Evolutionary conservation across 139 green algal genomes (phyloP).

Genomic region (Ettlia oleoabundans): DNA sequence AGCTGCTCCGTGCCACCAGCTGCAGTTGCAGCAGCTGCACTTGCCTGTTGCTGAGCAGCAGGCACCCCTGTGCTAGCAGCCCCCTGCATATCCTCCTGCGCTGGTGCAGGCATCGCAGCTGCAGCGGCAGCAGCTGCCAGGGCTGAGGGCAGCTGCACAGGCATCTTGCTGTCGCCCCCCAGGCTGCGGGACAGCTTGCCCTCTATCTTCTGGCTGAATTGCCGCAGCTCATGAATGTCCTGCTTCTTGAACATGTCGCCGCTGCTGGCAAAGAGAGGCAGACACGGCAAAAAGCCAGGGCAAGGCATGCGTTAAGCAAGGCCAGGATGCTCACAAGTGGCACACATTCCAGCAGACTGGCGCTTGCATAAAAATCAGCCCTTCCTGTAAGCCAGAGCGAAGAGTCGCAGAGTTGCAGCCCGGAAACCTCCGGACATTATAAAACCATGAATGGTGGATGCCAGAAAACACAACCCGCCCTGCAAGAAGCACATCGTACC

Average conservation of each 20-base stretch:
- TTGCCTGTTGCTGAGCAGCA: conserved; percentile 8
- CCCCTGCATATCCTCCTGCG: not conserved
- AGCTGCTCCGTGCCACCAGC: not conserved
- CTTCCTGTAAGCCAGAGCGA: no score
- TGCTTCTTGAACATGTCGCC: conserved; percentile 23
- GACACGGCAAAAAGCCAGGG: not conserved
- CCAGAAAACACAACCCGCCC: not conserved
- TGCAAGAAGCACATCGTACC: not conserved
- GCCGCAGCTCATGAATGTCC: conserved; percentile 33
- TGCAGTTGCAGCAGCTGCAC: not conserved
- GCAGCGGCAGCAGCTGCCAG: no score
- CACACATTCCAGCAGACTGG: no score
- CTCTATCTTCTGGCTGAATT: conserved; percentile 45
- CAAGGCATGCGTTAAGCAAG: not conserved
- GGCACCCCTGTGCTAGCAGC: not conserved
- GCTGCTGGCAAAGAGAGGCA: not conserved
- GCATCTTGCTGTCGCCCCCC: not conserved
- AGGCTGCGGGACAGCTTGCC: conserved; percentile 38
- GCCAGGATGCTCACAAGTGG: not conserved
- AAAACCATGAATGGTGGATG: not conserved
- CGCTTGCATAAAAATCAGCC: no score
- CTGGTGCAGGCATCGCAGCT: no score
- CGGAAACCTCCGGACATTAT: no score
- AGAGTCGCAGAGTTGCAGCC: no score
- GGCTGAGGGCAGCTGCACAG: conserved; percentile 1